Base-by-base conservation (phyloP, 306 rosid species). In the Quercus gilva region DNA sequence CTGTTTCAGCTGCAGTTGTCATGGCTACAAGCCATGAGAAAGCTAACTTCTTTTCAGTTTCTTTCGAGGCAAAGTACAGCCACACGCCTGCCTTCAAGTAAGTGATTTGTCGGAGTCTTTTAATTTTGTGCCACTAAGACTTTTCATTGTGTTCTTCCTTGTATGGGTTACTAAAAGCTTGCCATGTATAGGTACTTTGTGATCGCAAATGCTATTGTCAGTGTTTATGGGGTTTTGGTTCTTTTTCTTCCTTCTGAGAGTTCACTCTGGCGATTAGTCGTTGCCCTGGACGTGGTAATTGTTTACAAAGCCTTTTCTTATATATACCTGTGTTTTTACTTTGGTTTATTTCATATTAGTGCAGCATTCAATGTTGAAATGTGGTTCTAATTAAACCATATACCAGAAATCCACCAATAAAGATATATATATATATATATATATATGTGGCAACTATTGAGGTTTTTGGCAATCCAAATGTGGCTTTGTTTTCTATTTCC, bases 21-120 rank as follows among this genome's bases (percentile, higher is more conserved):
- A 94, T 94, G 98, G 94, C 82, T 20, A 85, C 97, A 2, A 94
- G 96, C 84, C 98, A 81, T 73, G 82, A 91, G 82, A 88, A 33
- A 56, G 31, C 86, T 23, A 81, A 12, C 56, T 49, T 85, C 80
- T 84, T 85, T 3, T 10, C 84, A 4, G 2, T 91, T 2, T 81
- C 93, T 53, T 63, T 89, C 70, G 97, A 92, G 81, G 95, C 87
- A 13, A 94, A 86, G 82, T 92, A 90, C 83, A 85, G 90, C 2
- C 79, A 85, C 45, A 74, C 94, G 17, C 94, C 95, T 25, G 85
- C 98, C 17, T 89, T 92, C 87, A 89, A 81, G 97, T 94, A 57
- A 80, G 92, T 80, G 45, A 41, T 51, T 45, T 13, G 76, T 75
- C 25, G 21, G 6, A 21, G 37, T 25, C 6, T 25, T n/a, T 61